Conservation (phyloP, 768 basidiomycete genomes). For the Panellus pusillus region DNA sequence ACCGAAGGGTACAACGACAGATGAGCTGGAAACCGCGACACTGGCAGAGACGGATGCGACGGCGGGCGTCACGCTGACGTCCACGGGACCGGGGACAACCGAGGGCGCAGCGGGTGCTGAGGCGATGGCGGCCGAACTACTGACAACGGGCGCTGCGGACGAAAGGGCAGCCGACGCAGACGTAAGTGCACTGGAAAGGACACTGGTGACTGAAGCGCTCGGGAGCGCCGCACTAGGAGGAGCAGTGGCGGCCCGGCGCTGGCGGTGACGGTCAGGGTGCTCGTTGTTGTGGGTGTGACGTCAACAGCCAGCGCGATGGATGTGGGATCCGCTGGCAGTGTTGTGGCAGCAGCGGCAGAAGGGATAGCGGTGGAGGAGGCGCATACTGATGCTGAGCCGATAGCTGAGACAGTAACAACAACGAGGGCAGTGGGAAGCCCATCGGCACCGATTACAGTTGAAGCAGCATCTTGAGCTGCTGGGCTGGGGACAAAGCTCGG, state of each 20-base stretch:
- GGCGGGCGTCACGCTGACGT: neutral
- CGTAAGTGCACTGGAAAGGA: neutral
- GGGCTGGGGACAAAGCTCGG: no score
- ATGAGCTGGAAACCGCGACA: neutral
- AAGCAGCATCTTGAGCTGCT: constrained; percentile 6
- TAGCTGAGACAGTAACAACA: constrained; percentile 32
- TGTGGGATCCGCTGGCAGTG: constrained; percentile 15
- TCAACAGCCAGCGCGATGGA: neutral
- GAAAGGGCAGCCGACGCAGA: neutral
- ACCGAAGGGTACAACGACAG: neutral
- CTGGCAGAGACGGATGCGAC: neutral
- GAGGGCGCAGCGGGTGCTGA: neutral
- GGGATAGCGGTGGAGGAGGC: constrained; percentile 13
- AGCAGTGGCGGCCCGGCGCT: neutral
- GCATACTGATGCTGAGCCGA: constrained; percentile 17
- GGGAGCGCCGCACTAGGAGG: neutral
- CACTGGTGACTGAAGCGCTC: neutral
- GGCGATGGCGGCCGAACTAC: neutral
- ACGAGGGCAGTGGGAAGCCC: constrained; percentile 38
- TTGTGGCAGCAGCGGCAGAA: constrained; percentile 11
- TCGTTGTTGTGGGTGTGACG: constrained; percentile 1
- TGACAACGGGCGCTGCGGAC: neutral
- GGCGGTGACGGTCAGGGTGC: constrained; percentile 10
- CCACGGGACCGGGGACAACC: neutral
- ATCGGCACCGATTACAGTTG: constrained; percentile 31